A percentile compares a stretch with the other conserved stretches of the same genome.
Conservation (phyloP, 1,139 yeast genomes). For the Candida glucosophila region DNA sequence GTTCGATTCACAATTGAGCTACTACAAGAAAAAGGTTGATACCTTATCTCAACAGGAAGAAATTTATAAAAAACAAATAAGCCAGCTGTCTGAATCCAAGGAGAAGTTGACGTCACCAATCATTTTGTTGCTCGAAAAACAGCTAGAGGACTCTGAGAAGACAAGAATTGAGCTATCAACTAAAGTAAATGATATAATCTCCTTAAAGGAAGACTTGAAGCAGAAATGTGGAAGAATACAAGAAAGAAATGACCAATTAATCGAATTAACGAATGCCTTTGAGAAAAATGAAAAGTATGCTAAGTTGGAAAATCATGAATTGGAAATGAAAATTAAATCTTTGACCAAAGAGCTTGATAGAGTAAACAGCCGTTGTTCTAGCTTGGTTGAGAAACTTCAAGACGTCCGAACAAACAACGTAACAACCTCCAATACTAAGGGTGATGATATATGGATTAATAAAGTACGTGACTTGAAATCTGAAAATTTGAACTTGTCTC, state of each 20-base stretch:
- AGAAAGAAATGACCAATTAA: conserved; percentile 7
- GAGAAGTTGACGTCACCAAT: conserved; percentile 9
- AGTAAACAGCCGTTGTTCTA: conserved; percentile 21
- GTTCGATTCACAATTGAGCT: conserved; percentile 21
- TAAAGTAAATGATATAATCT: conserved; percentile 12
- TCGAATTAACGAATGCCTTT: conserved; percentile 7
- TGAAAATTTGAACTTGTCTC: conserved; percentile 11
- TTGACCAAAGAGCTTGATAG: conserved; percentile 17
- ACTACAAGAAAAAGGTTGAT: conserved; percentile 16
- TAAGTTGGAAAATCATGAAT: conserved; percentile 13
- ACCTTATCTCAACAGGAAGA: conserved; percentile 4
- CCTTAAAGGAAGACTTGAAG: conserved; percentile 7
- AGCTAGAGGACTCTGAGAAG: conserved; percentile 22
- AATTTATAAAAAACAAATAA: too few relatives aligned
- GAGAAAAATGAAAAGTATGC: conserved; percentile 11
- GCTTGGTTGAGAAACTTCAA: conserved; percentile 20
- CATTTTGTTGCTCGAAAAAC: conserved; percentile 23
- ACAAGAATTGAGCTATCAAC: conserved; percentile 14
- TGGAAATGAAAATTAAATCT: conserved; percentile 14
- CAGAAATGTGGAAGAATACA: conserved; percentile 8
- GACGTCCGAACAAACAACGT: conserved; percentile 12
- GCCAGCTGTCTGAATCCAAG: too few relatives aligned
- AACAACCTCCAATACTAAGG: conserved; percentile 1
- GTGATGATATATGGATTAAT: too few relatives aligned
- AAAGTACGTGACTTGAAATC: conserved; percentile 5